These are phyloP conservation scores for Quambalaria eucalypti DNA, from an alignment of 1,284 basidiomycete species.

Conservation along the genomic window DNA sequence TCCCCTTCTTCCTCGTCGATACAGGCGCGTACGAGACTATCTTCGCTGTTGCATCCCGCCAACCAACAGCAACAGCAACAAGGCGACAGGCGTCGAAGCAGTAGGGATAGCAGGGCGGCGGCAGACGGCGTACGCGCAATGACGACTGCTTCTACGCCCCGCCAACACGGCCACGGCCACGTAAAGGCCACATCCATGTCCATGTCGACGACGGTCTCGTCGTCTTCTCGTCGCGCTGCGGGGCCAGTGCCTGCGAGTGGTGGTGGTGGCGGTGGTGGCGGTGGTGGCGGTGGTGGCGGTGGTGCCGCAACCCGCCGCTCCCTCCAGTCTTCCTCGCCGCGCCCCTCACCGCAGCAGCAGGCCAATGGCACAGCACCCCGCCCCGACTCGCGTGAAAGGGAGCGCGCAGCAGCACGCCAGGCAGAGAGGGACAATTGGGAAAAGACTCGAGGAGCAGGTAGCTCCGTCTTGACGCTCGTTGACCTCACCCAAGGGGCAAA, in stretches of 20 bases:
- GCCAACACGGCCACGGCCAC: too few species aligned
- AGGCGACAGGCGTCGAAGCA: too few species aligned
- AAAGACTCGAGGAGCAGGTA: constrained; percentile 37
- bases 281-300: too few species aligned
- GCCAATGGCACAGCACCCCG: background rate
- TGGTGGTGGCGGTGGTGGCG: too few species aligned
- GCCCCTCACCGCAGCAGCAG: background rate
- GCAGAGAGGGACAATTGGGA: constrained; percentile 38
- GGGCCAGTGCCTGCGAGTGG: too few species aligned
- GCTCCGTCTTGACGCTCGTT: constrained; percentile 25
- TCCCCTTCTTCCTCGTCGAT: background rate
- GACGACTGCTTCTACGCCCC: too few species aligned
- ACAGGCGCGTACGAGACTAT: background rate
- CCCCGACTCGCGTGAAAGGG: constrained; percentile 2
- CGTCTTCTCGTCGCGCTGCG: too few species aligned
- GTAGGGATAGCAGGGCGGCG: too few species aligned
- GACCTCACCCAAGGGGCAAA: constrained; percentile 13
- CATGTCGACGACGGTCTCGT: too few species aligned
- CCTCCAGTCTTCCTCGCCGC: background rate
- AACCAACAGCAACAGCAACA: too few species aligned
- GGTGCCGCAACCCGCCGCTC: background rate
- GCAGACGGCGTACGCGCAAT: too few species aligned
- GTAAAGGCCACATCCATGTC: too few species aligned
- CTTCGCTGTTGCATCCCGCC: background rate
- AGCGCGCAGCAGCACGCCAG: constrained; percentile 23